Evolutionary conservation across 441 rosid genomes (phyloP).

Genomic region (Corymbia calophylla): DNA sequence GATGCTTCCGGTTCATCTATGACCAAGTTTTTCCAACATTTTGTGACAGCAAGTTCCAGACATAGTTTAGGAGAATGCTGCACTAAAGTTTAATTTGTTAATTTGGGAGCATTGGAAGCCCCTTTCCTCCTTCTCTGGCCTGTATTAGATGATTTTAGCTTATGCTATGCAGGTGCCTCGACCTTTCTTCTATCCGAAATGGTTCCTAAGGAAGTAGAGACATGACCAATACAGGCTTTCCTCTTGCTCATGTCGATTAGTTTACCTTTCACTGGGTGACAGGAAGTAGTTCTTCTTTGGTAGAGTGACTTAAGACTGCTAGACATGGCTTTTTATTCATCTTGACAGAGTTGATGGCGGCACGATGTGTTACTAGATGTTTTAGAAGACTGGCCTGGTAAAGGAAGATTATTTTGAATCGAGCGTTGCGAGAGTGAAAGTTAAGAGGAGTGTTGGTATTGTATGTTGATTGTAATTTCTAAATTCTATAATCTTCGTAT

Average conservation of each 20-base stretch:
- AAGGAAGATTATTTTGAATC: neutral
- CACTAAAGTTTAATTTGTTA: neutral
- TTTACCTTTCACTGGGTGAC: neutral
- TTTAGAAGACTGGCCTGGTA: neutral
- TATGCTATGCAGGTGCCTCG: neutral
- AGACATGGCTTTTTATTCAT: neutral
- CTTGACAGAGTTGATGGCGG: neutral
- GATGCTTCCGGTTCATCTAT: neutral
- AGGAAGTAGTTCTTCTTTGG: neutral
- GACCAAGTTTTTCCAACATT: neutral
- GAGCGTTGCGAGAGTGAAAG: neutral
- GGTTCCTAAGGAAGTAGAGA: neutral
- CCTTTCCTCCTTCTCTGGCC: neutral
- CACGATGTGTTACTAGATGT: neutral
- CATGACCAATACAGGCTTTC: neutral
- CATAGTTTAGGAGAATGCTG: neutral
- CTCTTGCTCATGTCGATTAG: neutral
- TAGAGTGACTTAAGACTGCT: neutral
- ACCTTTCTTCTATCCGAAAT: neutral
- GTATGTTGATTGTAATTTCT: neutral
- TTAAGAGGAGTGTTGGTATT: neutral
- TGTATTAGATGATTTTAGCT: neutral
- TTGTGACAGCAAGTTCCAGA: neutral
- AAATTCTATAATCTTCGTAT: neutral
- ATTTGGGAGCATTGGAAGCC: neutral